Evolutionary conservation across 148 eudicot genomes (phyloP), one percentile per base, ranked within the genome.

Genomic region (Fallopia convolvulus): DNA sequence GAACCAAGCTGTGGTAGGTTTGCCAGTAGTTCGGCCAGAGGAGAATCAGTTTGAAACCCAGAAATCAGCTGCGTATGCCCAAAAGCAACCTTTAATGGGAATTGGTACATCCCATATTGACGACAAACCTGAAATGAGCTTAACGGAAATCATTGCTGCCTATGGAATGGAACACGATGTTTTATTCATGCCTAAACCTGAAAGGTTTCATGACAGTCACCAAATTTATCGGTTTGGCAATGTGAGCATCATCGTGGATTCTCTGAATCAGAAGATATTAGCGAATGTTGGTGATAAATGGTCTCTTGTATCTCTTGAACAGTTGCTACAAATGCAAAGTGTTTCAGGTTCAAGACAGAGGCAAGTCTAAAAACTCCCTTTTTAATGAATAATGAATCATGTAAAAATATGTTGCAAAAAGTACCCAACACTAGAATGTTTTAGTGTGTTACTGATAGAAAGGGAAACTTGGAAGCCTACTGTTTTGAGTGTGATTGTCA

Each of bases 171-270:
- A 83, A 23, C 78, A 86, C 75, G 86, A 89, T 36, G 66, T 88
- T 73, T 71, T 88, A 2, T 88, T 88, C 78, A 90, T 83, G 83
- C 93, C 88, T 60, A 90, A 90, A 74, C 89, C 89, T 61, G 86
- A 88, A 0, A 90, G 88, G 77, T 77, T 74, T 78, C 87, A 84
- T 74, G 84, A 84, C 78, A 88, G 90, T 47, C 89, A 82, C 75
- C 91, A 90, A 78, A 86, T 90, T 74, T 86, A 88, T 78, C 86
- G 85, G 8, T 90, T 90, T 90, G 91, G 93, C 49, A 85, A 75
- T 48, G 82, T 85, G 39, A 86, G 85, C 79, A 90, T 90, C 40
- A 80, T 86, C 1, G 72, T 88, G 10, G 93, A 88, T 78, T 79
- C 91, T 8, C 77, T 86, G 33, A 83, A 90, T 77, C 86, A 86